phyloP scores from a whole-genome alignment of 2,329 filamentous ascomycete genomes.

The Paecilomyces dactylethromorphus region DNA sequence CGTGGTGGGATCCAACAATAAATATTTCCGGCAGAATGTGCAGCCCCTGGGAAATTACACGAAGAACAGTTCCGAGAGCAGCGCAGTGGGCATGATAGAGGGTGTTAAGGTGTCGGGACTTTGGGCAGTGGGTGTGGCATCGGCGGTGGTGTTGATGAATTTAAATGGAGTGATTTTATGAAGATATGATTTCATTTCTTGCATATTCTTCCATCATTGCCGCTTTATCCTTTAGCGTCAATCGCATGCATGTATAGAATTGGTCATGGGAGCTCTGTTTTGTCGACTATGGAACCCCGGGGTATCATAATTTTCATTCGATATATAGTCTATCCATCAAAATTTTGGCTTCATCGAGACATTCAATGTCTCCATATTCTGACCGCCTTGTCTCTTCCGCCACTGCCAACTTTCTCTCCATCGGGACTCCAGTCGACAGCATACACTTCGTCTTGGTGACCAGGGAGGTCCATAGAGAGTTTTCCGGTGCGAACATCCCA shows the following conservation, averaged over 20 bases:
- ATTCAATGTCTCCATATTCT: conserved; percentile 57
- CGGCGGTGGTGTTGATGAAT: not conserved
- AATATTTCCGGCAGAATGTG: conserved; percentile 27
- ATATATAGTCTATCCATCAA: not conserved
- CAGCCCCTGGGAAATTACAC: not conserved
- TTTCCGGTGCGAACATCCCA: conserved; percentile 88
- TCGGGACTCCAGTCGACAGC: conserved; percentile 93
- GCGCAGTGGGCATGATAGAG: not conserved
- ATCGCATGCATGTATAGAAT: not conserved
- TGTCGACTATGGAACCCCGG: not conserved
- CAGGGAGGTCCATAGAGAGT: conserved; percentile 73
- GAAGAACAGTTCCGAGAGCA: not conserved
- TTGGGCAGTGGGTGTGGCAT: not conserved
- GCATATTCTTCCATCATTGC: not conserved
- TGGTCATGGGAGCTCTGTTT: not conserved
- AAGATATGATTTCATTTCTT: not conserved
- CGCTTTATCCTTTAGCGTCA: not conserved
- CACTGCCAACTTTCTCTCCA: conserved; percentile 80
- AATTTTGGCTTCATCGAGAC: not conserved
- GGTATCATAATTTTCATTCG: not conserved
- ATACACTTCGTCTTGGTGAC: conserved; percentile 89
- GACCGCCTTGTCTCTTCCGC: conserved; percentile 80
- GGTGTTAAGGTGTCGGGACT: not conserved
- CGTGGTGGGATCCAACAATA: conserved; percentile 33
- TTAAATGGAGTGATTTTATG: not conserved